Conservation (phyloP, 2,329 filamentous ascomycete genomes). For the Aspergillus ruber region DNA sequence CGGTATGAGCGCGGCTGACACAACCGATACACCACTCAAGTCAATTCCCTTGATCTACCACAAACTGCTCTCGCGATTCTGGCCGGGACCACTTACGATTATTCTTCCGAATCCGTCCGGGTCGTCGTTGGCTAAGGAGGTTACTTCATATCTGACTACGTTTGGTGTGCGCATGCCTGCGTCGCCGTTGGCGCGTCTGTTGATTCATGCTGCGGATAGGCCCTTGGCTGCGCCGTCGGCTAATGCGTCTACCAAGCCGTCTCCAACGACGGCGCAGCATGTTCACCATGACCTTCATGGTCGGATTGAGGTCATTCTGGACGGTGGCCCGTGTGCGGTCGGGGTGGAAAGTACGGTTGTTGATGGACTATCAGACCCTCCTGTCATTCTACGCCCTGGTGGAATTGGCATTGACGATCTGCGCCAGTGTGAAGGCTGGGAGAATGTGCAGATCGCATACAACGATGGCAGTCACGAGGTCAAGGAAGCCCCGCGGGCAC, state of each 20-base stretch:
- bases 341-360: conserved; percentile 97
- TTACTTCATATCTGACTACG: conserved; percentile 75
- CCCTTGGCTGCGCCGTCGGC: conserved; percentile 89
- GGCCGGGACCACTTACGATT: conserved; percentile 91
- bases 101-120: conserved; percentile 68
- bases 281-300: conserved; percentile 79
- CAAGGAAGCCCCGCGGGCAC: conserved; percentile 66
- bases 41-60: conserved; percentile 68
- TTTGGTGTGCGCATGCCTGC: conserved; percentile 90
- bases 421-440: conserved; percentile 70
- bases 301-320: conserved; percentile 77
- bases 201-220: conserved; percentile 71
- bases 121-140: conserved; percentile 75
- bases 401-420: conserved; percentile 80
- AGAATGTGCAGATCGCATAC: conserved; percentile 69
- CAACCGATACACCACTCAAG: conserved; percentile 23
- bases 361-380: conserved; percentile 76
- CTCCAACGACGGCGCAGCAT: conserved; percentile 83
- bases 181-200: conserved; percentile 72
- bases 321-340: conserved; percentile 78
- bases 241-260: conserved; percentile 89
- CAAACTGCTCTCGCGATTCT: conserved; percentile 73
- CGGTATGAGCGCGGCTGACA: conserved; percentile 16
- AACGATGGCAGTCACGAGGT: conserved; percentile 65
- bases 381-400: conserved; percentile 76